Percentiles rank a stretch among this genome's conserved stretches.
Evolutionary conservation across 2,329 filamentous ascomycete species (phyloP).

Genomic region (Herpomyces periplanetae): DNA sequence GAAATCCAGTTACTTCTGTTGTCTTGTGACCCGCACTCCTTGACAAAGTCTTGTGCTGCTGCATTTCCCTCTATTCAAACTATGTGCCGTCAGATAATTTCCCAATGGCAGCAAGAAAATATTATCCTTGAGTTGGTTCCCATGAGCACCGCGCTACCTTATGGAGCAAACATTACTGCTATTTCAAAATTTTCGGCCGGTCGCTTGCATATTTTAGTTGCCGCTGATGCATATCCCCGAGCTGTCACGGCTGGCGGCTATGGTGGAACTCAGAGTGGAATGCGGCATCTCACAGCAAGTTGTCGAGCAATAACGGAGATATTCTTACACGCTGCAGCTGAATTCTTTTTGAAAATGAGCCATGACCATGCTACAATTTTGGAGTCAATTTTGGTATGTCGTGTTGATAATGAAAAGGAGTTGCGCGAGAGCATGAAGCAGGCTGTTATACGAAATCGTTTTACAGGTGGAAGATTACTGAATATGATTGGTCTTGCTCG

Average conservation of each 20-base stretch:
- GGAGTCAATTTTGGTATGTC: constrained; percentile 6
- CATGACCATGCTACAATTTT: constrained; percentile 6
- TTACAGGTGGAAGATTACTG: constrained; percentile 6
- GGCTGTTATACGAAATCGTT: too few species aligned
- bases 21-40: constrained; percentile 7
- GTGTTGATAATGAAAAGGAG: constrained; percentile 3
- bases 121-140: constrained; percentile 7
- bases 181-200: constrained; percentile 7
- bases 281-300: constrained; percentile 4
- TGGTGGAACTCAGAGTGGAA: constrained; percentile 6
- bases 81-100: neutral
- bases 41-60: constrained; percentile 7
- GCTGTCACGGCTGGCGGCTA: too few species aligned
- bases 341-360: constrained; percentile 7
- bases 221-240: too few species aligned
- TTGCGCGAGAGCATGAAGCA: too few species aligned
- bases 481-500: constrained; percentile 8
- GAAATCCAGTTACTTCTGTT: constrained; percentile 10
- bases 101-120: constrained; percentile 4
- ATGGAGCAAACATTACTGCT: constrained; percentile 7
- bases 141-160: constrained; percentile 6
- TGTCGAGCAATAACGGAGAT: constrained; percentile 7
- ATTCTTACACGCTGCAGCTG: constrained; percentile 6
- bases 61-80: constrained; percentile 12
- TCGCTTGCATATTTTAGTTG: constrained; percentile 5